phyloP scores from a whole-genome alignment of 768 basidiomycete species.

The Leccinum disarticulatum region DNA sequence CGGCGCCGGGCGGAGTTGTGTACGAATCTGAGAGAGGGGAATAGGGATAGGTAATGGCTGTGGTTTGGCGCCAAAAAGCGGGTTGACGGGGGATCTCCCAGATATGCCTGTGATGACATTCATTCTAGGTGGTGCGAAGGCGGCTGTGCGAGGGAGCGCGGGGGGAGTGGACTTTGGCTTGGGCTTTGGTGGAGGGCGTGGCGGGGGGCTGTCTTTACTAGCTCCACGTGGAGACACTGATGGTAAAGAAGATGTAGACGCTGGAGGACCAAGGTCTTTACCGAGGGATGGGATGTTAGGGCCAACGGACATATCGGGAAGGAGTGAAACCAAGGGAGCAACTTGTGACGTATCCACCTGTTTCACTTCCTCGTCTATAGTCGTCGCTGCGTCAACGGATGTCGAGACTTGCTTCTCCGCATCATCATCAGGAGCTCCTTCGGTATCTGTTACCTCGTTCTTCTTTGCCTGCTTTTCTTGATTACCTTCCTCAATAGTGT shows the following conservation, averaged over 20 bases:
- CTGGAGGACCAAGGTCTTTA: conserved; percentile 12
- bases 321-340: conserved; percentile 6
- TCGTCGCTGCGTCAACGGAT: neutral
- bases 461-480: conserved; percentile 10
- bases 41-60: conserved; percentile 30
- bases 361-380: neutral
- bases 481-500: conserved; percentile 11
- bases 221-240: conserved; percentile 5
- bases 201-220: conserved; percentile 20
- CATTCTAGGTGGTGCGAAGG: conserved; percentile 19
- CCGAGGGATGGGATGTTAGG: conserved; percentile 12
- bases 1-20: conserved; percentile 31
- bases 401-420: neutral
- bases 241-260: neutral
- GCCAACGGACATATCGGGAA: conserved; percentile 14
- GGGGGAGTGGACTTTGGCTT: conserved; percentile 20
- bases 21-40: conserved; percentile 27
- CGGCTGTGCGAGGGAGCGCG: neutral
- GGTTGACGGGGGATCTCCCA: conserved; percentile 24
- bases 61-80: conserved; percentile 25
- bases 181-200: conserved; percentile 25
- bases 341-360: neutral
- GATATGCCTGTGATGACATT: conserved; percentile 23
- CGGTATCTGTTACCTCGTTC: neutral
- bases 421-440: neutral